Evolutionary conservation across 139 green algal species (phyloP).

Genomic region (Haematococcus lacustris): DNA sequence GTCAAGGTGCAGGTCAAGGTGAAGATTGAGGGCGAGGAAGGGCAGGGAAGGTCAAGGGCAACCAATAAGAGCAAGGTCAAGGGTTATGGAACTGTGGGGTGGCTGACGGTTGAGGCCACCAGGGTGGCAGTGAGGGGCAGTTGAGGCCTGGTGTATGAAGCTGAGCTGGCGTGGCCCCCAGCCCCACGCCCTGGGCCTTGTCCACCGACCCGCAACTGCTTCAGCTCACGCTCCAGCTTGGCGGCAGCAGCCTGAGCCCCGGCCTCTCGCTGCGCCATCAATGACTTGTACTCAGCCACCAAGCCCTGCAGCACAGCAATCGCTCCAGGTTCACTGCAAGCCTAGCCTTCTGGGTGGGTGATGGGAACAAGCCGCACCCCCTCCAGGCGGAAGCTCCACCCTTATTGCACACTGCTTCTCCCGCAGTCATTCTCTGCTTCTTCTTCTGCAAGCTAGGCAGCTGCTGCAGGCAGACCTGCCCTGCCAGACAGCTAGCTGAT

Average conservation of each 20-base stretch:
- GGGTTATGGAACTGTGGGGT: not conserved
- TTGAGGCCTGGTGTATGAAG: not conserved
- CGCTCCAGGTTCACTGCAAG: too few relatives aligned
- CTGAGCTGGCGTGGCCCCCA: too few relatives aligned
- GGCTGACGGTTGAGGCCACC: not conserved
- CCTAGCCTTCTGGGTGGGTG: too few relatives aligned
- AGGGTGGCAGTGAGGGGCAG: not conserved
- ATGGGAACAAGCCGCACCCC: too few relatives aligned
- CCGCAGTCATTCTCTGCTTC: not conserved
- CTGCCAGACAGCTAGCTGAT: too few relatives aligned
- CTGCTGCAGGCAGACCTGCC: not conserved
- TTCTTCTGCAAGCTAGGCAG: not conserved
- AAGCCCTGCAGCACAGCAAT: too few relatives aligned
- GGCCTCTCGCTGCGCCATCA: conserved; percentile 12
- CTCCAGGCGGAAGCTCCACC: too few relatives aligned
- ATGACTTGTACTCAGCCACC: conserved; percentile 18
- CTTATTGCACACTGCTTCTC: too few relatives aligned
- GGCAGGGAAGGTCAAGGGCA: too few relatives aligned
- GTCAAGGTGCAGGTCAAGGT: too few relatives aligned
- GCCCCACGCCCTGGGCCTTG: not conserved
- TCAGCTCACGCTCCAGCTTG: conserved; percentile 17
- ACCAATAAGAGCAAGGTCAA: too few relatives aligned
- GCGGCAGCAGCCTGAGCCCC: not conserved
- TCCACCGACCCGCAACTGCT: conserved; percentile 9
- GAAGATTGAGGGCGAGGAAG: too few relatives aligned